Percentiles rank a stretch among this genome's conserved stretches.
phyloP scores from a whole-genome alignment of 2,329 filamentous ascomycete genomes.

The Thermothelomyces thermophilus region DNA sequence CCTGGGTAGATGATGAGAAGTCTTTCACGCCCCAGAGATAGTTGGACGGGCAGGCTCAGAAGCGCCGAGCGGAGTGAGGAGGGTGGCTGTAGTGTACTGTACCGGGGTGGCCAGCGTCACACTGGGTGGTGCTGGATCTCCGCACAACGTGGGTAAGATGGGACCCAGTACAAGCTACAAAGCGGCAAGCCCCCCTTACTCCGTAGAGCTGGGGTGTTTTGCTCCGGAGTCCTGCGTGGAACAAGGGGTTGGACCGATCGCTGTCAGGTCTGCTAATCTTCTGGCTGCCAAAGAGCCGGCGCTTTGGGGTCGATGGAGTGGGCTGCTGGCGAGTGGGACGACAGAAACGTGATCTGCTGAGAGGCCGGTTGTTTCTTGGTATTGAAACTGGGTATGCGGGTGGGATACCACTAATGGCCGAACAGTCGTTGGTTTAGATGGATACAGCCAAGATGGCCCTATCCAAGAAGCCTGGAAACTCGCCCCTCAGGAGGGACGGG shows the following conservation, averaged over 20 bases:
- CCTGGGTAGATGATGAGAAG: constrained; percentile 4
- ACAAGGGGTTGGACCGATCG: constrained; percentile 8
- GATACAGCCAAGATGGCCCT: constrained; percentile 19
- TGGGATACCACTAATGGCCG: constrained; percentile 21
- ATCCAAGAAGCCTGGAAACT: constrained; percentile 10
- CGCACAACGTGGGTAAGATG: constrained; percentile 12
- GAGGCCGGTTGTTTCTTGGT: constrained; percentile 17
- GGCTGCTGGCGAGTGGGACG: constrained; percentile 14
- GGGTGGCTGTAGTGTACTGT: constrained; percentile 1
- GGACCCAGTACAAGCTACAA: constrained; percentile 15
- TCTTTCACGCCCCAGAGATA: constrained; percentile 3
- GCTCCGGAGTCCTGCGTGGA: constrained; percentile 1
- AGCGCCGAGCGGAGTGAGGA: constrained; percentile 6
- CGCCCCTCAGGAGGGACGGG: constrained; percentile 3
- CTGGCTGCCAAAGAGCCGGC: constrained; percentile 14
- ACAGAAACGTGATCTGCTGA: constrained; percentile 18
- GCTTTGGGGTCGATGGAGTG: constrained; percentile 15
- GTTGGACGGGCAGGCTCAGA: neutral
- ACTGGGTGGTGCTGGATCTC: constrained; percentile 17
- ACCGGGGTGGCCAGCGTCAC: constrained; percentile 4
- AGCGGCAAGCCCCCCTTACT: constrained; percentile 19
- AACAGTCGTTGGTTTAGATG: constrained; percentile 19
- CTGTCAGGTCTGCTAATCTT: constrained; percentile 11
- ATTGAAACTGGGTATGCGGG: constrained; percentile 22
- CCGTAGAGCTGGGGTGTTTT: constrained; percentile 5